Conservation (phyloP, 441 rosid species). For the Euphorbia schlechtendalii region DNA sequence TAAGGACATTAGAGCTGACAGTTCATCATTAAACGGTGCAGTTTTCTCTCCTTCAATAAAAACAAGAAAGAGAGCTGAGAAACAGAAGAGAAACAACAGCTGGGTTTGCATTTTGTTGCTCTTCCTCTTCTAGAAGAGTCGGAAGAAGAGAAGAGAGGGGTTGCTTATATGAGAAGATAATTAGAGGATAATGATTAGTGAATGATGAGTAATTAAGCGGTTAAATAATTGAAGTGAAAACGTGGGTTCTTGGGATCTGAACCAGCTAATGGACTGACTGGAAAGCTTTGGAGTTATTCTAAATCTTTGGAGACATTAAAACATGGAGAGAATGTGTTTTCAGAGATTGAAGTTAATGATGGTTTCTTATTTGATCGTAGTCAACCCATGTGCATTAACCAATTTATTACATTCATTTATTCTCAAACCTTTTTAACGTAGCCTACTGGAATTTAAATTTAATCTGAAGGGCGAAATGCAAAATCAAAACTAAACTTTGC, state of each 20-base stretch:
- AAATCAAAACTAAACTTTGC: no score
- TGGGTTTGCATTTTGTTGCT: constrained; percentile 23
- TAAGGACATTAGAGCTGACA: constrained; percentile 44
- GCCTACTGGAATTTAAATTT: no score
- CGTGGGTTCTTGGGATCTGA: constrained; percentile 65
- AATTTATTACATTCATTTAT: not conserved
- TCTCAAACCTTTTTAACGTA: not conserved
- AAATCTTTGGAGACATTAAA: constrained; percentile 53
- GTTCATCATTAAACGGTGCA: constrained; percentile 29
- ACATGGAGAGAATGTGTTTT: constrained; percentile 91
- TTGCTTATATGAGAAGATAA: no score
- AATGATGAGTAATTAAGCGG: constrained; percentile 16
- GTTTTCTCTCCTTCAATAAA: constrained; percentile 32
- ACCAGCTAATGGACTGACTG: constrained; percentile 60
- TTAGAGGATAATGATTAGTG: not conserved
- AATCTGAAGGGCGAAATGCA: no score
- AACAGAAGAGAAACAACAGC: constrained; percentile 38
- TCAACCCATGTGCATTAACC: not conserved
- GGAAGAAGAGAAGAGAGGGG: no score
- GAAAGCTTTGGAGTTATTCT: constrained; percentile 55
- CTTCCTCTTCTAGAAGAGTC: no score
- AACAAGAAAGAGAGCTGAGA: constrained; percentile 41
- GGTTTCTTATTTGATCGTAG: constrained; percentile 19
- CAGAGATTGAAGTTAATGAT: constrained; percentile 21
- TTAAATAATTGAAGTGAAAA: constrained; percentile 20